A percentile compares a stretch with the other conserved stretches of the same genome.
Evolutionary conservation across 1,139 yeast species (phyloP).

Genomic region (Scheffersomyces insectosa): DNA sequence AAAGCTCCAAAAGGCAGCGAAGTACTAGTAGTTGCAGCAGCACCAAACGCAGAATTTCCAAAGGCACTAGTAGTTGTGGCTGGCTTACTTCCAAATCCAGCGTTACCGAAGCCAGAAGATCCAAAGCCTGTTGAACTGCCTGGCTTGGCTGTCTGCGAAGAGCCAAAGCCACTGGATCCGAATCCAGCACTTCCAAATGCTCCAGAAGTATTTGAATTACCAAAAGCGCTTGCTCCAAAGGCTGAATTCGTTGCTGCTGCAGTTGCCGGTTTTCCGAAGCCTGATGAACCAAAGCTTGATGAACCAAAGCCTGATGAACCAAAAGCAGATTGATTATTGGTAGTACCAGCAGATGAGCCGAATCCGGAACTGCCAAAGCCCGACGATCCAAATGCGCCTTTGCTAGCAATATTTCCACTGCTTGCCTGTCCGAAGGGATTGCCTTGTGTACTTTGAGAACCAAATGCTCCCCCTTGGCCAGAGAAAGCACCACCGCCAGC

Average conservation of each 20-base stretch:
- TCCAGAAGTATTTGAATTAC: conserved; percentile 3
- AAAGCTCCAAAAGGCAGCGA: conserved; percentile 6
- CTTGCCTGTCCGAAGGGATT: conserved; percentile 1
- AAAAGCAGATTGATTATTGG: conserved; percentile 8
- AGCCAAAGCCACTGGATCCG: conserved; percentile 14
- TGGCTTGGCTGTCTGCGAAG: neutral
- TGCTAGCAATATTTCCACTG: neutral
- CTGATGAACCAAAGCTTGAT: conserved; percentile 11
- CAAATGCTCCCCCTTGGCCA: conserved; percentile 3
- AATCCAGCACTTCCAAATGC: conserved; percentile 15
- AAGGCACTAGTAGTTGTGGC: neutral
- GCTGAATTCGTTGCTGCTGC: neutral
- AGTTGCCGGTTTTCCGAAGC: conserved; percentile 6
- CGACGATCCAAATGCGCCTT: conserved; percentile 4
- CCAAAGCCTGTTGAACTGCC: neutral
- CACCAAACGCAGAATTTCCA: conserved; percentile 7
- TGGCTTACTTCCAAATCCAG: neutral
- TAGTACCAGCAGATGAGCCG: neutral
- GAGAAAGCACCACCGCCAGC: conserved; percentile 10
- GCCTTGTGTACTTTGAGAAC: conserved; percentile 2
- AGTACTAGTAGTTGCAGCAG: conserved; percentile 1
- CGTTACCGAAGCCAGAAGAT: neutral
- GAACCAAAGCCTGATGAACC: conserved; percentile 17
- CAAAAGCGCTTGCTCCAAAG: conserved; percentile 6
- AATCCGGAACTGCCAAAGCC: conserved; percentile 1